These are phyloP conservation scores for Vaccinium macrocarpon DNA, from an alignment of 148 eudicot species.

Conservation along the genomic window DNA sequence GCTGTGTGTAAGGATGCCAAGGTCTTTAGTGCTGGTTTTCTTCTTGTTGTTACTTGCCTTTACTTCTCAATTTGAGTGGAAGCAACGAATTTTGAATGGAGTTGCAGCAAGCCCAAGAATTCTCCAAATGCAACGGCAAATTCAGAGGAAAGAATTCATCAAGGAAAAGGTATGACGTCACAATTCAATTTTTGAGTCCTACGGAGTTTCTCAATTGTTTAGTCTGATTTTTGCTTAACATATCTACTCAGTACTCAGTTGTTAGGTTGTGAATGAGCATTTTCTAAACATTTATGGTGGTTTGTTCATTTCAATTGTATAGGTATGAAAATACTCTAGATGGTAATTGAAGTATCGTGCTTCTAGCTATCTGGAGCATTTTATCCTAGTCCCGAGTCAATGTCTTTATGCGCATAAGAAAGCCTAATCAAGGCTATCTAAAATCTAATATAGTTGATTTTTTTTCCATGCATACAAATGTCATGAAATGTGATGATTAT, in stretches of 20 bases:
- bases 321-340: neutral
- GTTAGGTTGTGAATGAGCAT: neutral
- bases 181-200: neutral
- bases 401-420: neutral
- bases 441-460: neutral
- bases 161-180: slow-evolving; percentile 26
- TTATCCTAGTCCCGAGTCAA: neutral
- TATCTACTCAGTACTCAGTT: neutral
- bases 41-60: slow-evolving; percentile 24
- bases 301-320: neutral
- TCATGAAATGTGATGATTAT: neutral
- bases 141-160: slow-evolving; percentile 24
- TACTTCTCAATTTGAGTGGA: slow-evolving; percentile 32
- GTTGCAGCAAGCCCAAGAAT: slow-evolving; percentile 20
- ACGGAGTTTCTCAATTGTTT: neutral
- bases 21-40: slow-evolving; percentile 26
- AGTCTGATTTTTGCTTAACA: slow-evolving; percentile 3
- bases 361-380: neutral
- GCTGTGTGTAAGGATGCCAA: slow-evolving; percentile 18
- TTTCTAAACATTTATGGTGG: neutral
- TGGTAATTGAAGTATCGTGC: neutral
- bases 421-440: neutral
- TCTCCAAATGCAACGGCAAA: slow-evolving; percentile 15
- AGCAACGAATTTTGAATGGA: slow-evolving; percentile 23
- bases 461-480: neutral